Evolutionary conservation across 176 grass and related monocot genomes (phyloP), one percentile per base, ranked within the genome.

Genomic region (Eragrostis curvula): DNA sequence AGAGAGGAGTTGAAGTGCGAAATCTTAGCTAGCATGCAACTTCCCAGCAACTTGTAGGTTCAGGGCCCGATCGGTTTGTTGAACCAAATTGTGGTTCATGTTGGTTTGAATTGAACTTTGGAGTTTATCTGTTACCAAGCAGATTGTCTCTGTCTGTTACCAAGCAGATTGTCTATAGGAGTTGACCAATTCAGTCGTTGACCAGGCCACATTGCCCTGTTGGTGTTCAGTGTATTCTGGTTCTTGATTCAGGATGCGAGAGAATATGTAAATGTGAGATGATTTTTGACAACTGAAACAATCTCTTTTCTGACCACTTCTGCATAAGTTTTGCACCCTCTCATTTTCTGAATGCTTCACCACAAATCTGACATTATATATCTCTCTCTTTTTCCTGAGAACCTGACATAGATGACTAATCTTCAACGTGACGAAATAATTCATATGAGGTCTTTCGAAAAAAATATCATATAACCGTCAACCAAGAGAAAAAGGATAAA

Each of bases 1-100:
- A 89, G 90, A 84, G 88, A 98, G 78, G 79, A 89, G 49, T 45
- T 98, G 41, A 93, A 86, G 77, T 85, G 81, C 69, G 78, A 93
- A 84, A 64, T 89, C 24, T 70, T 92, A 48, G 59, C 70, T n/a
- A 55, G n/a, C 71, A 84, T 88, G 59, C 86, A 91, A 75, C 48
- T 87, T 14, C 86, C 16, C 41, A 93, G 92, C 81, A 93, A 79
- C 74, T 72, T 98, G 56, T 98, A 88, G 84, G 7, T 36, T 66
- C 5, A 48, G 40, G 50, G 42, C 51, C 42, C 1, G n/a, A 23
- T 81, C 17, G 14, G 28, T 23, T 48, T 52, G 9, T 15, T 44
- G 13, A 5, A 15, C 13, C 32, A 58, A 58, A 36, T 36, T 36
- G 32, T 36, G 32, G 32, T 36, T 36, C 32, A 36, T 3, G 21